Conservation (phyloP, 495 filamentous ascomycete genomes). For the Neohortaea acidophila region DNA sequence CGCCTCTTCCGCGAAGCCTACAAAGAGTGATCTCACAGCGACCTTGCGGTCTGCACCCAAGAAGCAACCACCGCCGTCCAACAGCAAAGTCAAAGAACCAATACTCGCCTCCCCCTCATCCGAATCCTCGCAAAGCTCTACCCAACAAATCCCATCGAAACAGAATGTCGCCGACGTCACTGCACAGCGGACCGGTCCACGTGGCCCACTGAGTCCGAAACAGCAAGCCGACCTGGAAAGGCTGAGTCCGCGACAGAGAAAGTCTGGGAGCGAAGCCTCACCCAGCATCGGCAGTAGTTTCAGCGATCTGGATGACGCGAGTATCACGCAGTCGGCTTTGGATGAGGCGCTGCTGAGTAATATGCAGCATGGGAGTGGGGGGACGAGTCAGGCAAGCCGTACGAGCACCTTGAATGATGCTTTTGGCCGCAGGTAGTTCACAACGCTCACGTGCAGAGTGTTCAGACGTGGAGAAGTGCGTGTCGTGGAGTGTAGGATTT, state of each 20-base stretch:
- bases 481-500: too few relatives aligned
- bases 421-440: conserved; percentile 32
- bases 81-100: conserved; percentile 4
- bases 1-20: conserved; percentile 13
- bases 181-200: conserved; percentile 10
- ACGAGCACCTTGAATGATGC: conserved; percentile 74
- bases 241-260: conserved; percentile 39
- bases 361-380: conserved; percentile 64
- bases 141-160: conserved; percentile 4
- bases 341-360: conserved; percentile 88
- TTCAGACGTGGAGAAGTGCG: too few relatives aligned
- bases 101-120: conserved; percentile 17
- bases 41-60: conserved; percentile 41
- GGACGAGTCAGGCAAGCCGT: conserved; percentile 45
- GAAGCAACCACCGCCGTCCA: background rate
- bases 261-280: conserved; percentile 57
- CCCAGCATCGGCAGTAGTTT: conserved; percentile 98
- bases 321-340: conserved; percentile 82
- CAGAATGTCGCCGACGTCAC: conserved; percentile 14
- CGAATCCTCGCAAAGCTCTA: conserved; percentile 6
- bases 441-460: too few relatives aligned
- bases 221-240: conserved; percentile 27
- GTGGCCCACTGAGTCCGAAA: conserved; percentile 35
- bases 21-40: conserved; percentile 40
- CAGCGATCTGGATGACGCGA: conserved; percentile 90